phyloP scores from a whole-genome alignment of 495 filamentous ascomycete species.

The Arthonia radiata region DNA sequence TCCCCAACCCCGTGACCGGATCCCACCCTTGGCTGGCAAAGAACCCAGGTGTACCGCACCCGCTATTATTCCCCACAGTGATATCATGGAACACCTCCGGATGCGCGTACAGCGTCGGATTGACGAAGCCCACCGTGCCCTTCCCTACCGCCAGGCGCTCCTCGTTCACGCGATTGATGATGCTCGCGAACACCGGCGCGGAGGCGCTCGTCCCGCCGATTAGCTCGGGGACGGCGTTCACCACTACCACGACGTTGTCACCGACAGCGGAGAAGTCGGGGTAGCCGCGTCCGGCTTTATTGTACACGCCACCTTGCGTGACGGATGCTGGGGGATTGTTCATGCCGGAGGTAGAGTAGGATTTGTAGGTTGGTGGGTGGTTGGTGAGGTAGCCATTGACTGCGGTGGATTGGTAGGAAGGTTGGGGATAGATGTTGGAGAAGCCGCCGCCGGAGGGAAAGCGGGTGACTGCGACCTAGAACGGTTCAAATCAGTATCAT shows the following conservation, averaged over 20 bases:
- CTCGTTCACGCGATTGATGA: not conserved
- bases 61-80: not conserved
- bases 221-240: not conserved
- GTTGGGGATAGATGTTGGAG: not conserved
- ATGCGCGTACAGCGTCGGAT: not conserved
- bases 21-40: not conserved
- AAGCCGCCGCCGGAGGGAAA: not conserved
- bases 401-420: not conserved
- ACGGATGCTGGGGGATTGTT: not conserved
- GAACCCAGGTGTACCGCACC: not conserved
- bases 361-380: not conserved
- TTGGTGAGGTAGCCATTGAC: not conserved
- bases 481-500: not conserved
- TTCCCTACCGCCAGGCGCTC: not conserved
- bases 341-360: not conserved
- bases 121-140: not conserved
- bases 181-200: not conserved
- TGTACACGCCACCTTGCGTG: conserved; percentile 3
- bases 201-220: not conserved
- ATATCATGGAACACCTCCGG: not conserved
- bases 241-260: not conserved
- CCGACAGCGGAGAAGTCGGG: not conserved
- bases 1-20: conserved; percentile 14
- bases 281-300: not conserved
- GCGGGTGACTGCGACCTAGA: not conserved